Evolutionary conservation across 2,329 filamentous ascomycete species (phyloP).

Genomic region (Monosporascus sp.): DNA sequence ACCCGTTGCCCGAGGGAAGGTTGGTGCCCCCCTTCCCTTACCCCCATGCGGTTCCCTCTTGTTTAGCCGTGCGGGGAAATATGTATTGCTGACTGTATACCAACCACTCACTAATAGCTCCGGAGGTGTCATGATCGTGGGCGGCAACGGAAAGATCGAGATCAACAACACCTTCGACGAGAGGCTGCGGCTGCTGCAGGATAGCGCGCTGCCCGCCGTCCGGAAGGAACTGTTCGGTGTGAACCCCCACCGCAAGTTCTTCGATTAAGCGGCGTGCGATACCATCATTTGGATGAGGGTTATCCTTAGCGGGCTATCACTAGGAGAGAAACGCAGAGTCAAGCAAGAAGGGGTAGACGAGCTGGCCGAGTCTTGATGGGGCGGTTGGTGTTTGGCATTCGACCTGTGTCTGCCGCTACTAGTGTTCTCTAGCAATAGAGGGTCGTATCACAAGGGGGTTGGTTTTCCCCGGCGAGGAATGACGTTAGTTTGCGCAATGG

Average conservation of each 20-base stretch:
- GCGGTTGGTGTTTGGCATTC: not conserved
- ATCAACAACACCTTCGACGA: constrained; percentile 98
- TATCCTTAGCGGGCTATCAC: no score
- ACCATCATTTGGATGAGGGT: no score
- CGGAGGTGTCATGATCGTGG: constrained; percentile 76
- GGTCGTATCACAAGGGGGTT: not conserved
- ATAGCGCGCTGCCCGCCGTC: constrained; percentile 77
- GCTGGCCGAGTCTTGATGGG: not conserved
- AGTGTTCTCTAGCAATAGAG: not conserved
- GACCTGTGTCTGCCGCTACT: not conserved
- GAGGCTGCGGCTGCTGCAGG: constrained; percentile 78
- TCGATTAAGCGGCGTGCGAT: constrained; percentile 55
- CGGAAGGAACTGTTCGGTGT: constrained; percentile 85
- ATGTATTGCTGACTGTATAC: constrained; percentile 1
- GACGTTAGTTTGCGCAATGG: no score
- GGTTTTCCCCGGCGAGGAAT: not conserved
- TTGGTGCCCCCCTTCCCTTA: constrained; percentile 45
- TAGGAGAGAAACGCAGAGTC: not conserved
- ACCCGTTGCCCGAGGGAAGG: constrained; percentile 76
- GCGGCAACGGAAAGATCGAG: constrained; percentile 87
- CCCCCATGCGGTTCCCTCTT: not conserved
- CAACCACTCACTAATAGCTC: constrained; percentile 48
- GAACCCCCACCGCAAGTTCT: constrained; percentile 95
- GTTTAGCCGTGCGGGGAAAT: not conserved
- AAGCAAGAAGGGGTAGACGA: not conserved